These are phyloP conservation scores for Bretziella fagacearum DNA, from an alignment of 2,329 filamentous ascomycete species.

Conservation along the genomic window DNA sequence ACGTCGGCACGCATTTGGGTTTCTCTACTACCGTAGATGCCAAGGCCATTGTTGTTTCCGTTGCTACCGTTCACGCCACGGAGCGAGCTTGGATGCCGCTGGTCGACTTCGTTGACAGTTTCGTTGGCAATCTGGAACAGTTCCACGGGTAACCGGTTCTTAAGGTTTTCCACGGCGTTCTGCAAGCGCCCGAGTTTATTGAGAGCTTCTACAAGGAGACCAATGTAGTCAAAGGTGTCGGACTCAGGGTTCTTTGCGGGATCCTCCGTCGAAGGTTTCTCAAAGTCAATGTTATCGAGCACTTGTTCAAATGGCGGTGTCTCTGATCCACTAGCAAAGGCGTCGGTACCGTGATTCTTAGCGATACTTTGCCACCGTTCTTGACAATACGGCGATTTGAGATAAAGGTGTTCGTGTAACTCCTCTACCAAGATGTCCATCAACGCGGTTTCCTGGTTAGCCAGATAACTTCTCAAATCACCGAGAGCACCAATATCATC, in stretches of 20 bases:
- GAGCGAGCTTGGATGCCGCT: slow-evolving; percentile 73
- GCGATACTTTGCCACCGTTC: slow-evolving; percentile 81
- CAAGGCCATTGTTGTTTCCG: slow-evolving; percentile 36
- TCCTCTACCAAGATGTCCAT: slow-evolving; percentile 96
- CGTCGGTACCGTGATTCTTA: slow-evolving; percentile 43
- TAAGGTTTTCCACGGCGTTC: slow-evolving; percentile 72
- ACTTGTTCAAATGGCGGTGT: slow-evolving; percentile 41
- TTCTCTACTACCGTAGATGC: slow-evolving; percentile 49
- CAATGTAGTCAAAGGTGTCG: slow-evolving; percentile 88
- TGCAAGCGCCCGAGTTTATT: slow-evolving; percentile 81
- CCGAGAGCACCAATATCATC: slow-evolving; percentile 79
- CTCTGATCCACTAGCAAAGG: slow-evolving; percentile 28
- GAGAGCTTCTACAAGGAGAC: slow-evolving; percentile 70
- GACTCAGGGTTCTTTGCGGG: slow-evolving; percentile 84
- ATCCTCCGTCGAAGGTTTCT: slow-evolving; percentile 58
- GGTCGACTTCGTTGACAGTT: slow-evolving; percentile 84
- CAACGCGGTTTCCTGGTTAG: slow-evolving; percentile 79
- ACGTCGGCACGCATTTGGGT: slow-evolving; percentile 68
- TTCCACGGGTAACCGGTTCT: slow-evolving; percentile 84
- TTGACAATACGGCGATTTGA: slow-evolving; percentile 95
- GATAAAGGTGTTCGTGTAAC: slow-evolving; percentile 87
- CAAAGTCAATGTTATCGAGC: slow-evolving; percentile 43
- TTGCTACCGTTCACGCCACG: slow-evolving; percentile 30
- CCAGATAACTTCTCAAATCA: slow-evolving; percentile 73
- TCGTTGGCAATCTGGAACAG: slow-evolving; percentile 88